Evolutionary conservation across 352 stramenopile genomes (phyloP).

Genomic region (Globisporangium polare): DNA sequence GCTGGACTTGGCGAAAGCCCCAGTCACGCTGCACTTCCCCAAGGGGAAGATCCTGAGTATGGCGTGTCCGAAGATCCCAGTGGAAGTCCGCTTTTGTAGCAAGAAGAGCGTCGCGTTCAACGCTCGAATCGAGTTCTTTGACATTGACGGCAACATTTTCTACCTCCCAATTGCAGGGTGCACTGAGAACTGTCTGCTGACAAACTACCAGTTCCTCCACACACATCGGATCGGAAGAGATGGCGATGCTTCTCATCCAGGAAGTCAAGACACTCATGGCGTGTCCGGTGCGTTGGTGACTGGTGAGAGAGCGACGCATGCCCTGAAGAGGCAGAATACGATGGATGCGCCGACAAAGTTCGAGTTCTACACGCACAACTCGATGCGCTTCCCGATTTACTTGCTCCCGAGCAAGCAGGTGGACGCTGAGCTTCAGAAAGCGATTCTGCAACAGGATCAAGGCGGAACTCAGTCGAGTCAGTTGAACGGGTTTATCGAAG

Average conservation of each 20-base stretch:
- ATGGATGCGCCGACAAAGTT: constrained; percentile 1
- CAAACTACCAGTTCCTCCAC: constrained; percentile 85
- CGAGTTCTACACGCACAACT: constrained; percentile 47
- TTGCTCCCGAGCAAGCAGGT: constrained; percentile 42
- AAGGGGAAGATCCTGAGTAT: constrained; percentile 86
- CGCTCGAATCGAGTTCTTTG: constrained; percentile 90
- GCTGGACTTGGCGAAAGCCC: constrained; percentile 69
- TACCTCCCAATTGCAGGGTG: constrained; percentile 80
- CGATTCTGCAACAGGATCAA: constrained; percentile 16
- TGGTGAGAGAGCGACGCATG: background rate
- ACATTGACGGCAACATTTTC: constrained; percentile 87
- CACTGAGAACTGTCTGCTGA: constrained; percentile 91
- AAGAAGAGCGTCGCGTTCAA: constrained; percentile 89
- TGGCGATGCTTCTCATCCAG: background rate
- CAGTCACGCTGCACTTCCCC: constrained; percentile 86
- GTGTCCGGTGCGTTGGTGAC: background rate
- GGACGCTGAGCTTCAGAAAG: constrained; percentile 35
- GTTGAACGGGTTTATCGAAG: constrained; percentile 36
- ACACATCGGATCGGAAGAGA: constrained; percentile 18
- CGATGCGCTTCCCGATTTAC: constrained; percentile 56
- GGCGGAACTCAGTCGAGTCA: background rate
- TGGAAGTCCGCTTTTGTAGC: constrained; percentile 83
- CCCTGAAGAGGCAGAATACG: background rate
- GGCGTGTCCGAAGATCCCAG: constrained; percentile 69
- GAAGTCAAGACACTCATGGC: background rate